Evolutionary conservation across 768 basidiomycete species (phyloP).

Genomic region (Suillus paluster): DNA sequence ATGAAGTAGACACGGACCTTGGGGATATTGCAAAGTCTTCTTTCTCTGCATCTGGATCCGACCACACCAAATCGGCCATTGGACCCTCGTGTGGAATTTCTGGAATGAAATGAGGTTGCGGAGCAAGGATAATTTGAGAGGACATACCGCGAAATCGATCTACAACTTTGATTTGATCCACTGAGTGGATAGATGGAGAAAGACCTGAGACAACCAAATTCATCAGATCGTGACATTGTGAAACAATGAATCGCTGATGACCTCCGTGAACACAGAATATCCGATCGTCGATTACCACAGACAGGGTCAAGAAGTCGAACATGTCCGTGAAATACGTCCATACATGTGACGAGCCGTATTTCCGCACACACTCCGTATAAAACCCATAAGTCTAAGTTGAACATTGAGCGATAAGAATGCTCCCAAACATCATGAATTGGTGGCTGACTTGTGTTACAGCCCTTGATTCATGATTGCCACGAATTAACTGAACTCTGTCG

Average conservation of each 20-base stretch:
- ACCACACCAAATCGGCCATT: conserved; percentile 99
- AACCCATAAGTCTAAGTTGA: conserved; percentile 90
- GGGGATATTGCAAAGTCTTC: conserved; percentile 99
- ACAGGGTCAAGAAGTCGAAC: conserved; percentile 98
- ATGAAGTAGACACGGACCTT: conserved; percentile 56
- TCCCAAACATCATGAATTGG: conserved; percentile 9
- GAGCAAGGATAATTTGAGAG: conserved; percentile 22
- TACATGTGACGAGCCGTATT: conserved; percentile 94
- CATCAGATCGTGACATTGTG: conserved; percentile 8
- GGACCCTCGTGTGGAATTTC: conserved; percentile 99
- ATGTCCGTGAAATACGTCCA: conserved; percentile 99
- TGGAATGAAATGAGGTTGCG: conserved; percentile 39
- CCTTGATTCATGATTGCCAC: conserved; percentile 97
- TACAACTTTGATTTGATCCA: conserved; percentile 99
- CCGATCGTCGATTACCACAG: conserved; percentile 97
- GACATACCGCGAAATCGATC: conserved; percentile 92
- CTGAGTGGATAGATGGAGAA: conserved; percentile 97
- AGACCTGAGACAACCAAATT: conserved; percentile 60
- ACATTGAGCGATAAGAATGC: conserved; percentile 20
- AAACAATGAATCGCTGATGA: conserved; percentile 30
- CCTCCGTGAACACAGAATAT: conserved; percentile 99
- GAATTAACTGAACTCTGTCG: conserved; percentile 93
- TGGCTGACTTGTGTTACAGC: conserved; percentile 93
- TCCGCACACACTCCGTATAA: conserved; percentile 97
- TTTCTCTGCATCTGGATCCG: conserved; percentile 98